Percentiles rank a stretch among this genome's conserved stretches.
These are phyloP conservation scores for Boletus sp. DNA, from an alignment of 1,284 basidiomycete species.

Conservation along the genomic window DNA sequence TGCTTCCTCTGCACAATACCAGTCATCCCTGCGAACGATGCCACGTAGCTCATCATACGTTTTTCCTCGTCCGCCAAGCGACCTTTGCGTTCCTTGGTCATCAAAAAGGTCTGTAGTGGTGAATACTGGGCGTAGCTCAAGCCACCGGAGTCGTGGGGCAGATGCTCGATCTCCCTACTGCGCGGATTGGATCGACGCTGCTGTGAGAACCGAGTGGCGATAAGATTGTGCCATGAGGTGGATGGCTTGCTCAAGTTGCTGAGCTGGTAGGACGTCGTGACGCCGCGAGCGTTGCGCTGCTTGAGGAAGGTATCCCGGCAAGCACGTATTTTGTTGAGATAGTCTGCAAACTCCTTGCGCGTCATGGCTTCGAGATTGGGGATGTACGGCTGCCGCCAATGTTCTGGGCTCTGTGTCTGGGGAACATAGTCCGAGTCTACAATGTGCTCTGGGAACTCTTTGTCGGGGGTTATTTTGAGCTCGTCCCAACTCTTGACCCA, in stretches of 20 bases:
- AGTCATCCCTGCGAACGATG: conserved; percentile 33
- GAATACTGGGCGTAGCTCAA: conserved; percentile 56
- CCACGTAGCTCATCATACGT: conserved; percentile 21
- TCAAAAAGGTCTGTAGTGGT: conserved; percentile 49
- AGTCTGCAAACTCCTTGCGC: conserved; percentile 50
- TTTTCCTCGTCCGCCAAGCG: conserved; percentile 43
- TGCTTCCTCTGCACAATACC: conserved; percentile 27
- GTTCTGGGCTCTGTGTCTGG: conserved; percentile 10
- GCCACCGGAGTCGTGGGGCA: conserved; percentile 61
- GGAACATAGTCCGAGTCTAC: conserved; percentile 30
- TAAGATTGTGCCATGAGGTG: conserved; percentile 33
- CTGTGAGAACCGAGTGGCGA: conserved; percentile 36
- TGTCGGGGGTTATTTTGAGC: conserved; percentile 44
- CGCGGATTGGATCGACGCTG: conserved; percentile 29
- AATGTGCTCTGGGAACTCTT: conserved; percentile 16
- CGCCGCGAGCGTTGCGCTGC: conserved; percentile 30
- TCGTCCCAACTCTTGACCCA: conserved; percentile 67
- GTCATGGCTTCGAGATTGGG: conserved; percentile 48
- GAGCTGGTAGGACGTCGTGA: conserved; percentile 31
- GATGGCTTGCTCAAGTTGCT: conserved; percentile 26
- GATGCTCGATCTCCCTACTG: conserved; percentile 50
- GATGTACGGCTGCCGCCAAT: conserved; percentile 26
- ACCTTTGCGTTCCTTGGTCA: conserved; percentile 52
- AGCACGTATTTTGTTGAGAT: conserved; percentile 52
- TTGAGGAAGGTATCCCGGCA: conserved; percentile 49